A percentile compares a stretch with the other conserved stretches of the same genome.
Conservation (phyloP, 768 basidiomycete species). For the Pisolithus microcarpus region DNA sequence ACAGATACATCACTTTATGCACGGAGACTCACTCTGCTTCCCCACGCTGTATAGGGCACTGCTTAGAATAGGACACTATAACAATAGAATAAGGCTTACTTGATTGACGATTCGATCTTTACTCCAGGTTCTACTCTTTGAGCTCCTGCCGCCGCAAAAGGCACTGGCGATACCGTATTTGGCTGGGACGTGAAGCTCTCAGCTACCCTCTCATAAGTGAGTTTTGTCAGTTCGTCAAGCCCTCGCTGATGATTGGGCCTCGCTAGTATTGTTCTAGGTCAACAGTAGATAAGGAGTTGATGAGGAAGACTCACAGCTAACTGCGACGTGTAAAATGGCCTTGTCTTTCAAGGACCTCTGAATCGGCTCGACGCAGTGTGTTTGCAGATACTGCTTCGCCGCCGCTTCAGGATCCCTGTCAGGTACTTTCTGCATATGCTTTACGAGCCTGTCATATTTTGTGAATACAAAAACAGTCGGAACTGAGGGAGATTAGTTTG, state of each 20-base stretch:
- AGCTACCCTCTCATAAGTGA: conserved; percentile 1
- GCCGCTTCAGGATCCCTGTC: neutral
- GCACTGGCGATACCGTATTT: neutral
- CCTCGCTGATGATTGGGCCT: neutral
- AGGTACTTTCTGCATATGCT: neutral
- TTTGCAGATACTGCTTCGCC: neutral
- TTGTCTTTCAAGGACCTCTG: too few species aligned
- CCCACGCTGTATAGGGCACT: neutral
- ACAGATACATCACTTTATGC: neutral
- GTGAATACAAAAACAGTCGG: conserved; percentile 1
- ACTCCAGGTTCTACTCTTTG: neutral
- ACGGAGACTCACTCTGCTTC: conserved; percentile 1
- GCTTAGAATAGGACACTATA: neutral
- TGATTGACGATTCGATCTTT: conserved; percentile 2
- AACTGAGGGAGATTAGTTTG: neutral
- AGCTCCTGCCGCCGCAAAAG: neutral
- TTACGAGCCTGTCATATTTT: conserved; percentile 5
- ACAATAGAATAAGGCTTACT: neutral
- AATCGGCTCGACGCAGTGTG: neutral
- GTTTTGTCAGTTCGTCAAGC: neutral
- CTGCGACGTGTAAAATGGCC: neutral
- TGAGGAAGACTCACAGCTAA: neutral
- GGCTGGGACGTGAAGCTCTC: neutral
- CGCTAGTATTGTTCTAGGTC: neutral
- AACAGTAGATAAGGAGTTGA: too few species aligned